Evolutionary conservation across 2,329 filamentous ascomycete species (phyloP), one percentile per base, ranked within the genome.

Genomic region (Alternaria sp.): DNA sequence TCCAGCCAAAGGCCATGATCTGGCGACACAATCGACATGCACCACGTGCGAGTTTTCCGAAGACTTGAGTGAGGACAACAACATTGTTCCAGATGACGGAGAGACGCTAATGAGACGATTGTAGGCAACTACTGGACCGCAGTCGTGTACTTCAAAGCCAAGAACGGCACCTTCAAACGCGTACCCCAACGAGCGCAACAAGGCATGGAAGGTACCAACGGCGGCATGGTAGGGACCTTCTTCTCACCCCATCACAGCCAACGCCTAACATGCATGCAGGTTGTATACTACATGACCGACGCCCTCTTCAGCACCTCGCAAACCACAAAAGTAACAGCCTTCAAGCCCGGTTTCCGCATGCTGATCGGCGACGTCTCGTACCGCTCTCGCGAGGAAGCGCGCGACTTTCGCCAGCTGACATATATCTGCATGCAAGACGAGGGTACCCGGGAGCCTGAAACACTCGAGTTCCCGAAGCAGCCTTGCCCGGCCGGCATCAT

Each of bases 211-310:
- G 77, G 82, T 45, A 83, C 77, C 2, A 66, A 77, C 6, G 82
- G 82, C 4, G 81, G 81, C 17, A 74, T 74, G 72, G 71, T 74
- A 59, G n/a, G 11, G 13, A 19, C 11, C 36, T n/a, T 11, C 25
- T 17, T n/a, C 15, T 13, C 5, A 32, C 19, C 23, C 15, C 23
- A 13, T 17, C 21, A 19, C 21, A 21, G 5, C 5, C 7, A 60
- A 53, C 54, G 44, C 25, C 10, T 47, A 40, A 50, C 9, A 32
- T 28, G 15, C 11, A 15, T 46, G 13, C 72, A 81, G 70, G 80
- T 81, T 0, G 81, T 84, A 19, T 84, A 84, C 75, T 84, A 84
- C 66, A 81, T 83, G 67, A 76, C 81, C 73, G 81, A 59, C 74
- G 72, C 72, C 3, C 69, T 74, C 59, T 74, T 74, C 56, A 67